Percentiles rank a stretch among this genome's conserved stretches.
phyloP scores from a whole-genome alignment of 495 filamentous ascomycete genomes.

The Tetracladium setigerum region DNA sequence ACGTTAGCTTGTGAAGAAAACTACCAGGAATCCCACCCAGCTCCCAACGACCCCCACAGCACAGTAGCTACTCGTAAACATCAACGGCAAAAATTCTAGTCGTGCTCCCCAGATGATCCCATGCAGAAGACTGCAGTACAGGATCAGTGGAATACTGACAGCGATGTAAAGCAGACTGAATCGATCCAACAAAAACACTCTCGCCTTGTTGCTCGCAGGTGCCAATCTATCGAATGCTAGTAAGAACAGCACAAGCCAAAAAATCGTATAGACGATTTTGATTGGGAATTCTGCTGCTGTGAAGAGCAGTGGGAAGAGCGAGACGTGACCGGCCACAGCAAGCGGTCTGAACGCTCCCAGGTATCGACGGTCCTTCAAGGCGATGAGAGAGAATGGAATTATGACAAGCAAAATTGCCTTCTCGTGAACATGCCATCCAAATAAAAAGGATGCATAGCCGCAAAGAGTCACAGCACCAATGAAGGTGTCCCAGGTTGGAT shows the following conservation, averaged over 20 bases:
- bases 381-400: conserved; percentile 90
- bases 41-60: conserved; percentile 93
- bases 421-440: conserved; percentile 98
- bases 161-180: conserved; percentile 85
- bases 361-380: conserved; percentile 84
- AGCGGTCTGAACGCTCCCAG: conserved; percentile 88
- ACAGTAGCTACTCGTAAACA: conserved; percentile 95
- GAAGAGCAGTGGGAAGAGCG: conserved; percentile 89
- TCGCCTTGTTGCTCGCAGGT: conserved; percentile 63
- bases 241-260: conserved; percentile 84
- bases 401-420: conserved; percentile 94
- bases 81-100: conserved; percentile 87
- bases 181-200: conserved; percentile 84
- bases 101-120: conserved; percentile 71
- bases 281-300: conserved; percentile 86
- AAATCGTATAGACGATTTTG: conserved; percentile 87
- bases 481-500: conserved; percentile 80
- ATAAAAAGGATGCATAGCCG: conserved; percentile 92
- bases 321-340: conserved; percentile 89
- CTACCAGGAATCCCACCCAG: conserved; percentile 91
- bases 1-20: conserved; percentile 61
- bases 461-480: conserved; percentile 88
- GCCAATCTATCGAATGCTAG: conserved; percentile 79
- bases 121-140: conserved; percentile 83
- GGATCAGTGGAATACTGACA: conserved; percentile 77